These are phyloP conservation scores for Pelargonium myrrhifolium DNA, from an alignment of 441 rosid genomes.

Conservation along the genomic window DNA sequence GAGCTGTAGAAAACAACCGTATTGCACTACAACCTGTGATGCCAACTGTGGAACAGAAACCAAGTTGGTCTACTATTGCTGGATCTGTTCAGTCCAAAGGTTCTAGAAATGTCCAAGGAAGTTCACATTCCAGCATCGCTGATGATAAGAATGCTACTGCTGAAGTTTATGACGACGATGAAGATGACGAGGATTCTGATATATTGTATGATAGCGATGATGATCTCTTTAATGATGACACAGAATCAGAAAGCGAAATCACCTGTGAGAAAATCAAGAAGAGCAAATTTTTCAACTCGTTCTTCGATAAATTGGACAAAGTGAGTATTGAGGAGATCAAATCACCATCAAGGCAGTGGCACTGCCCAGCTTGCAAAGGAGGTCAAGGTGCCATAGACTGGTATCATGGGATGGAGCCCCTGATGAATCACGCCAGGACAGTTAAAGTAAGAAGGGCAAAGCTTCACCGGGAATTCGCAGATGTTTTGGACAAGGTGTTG, in stretches of 20 bases:
- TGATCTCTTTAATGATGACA: not conserved
- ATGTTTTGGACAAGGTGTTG: not conserved
- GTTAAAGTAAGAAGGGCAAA: not conserved
- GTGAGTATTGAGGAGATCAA: not conserved
- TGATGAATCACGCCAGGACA: not conserved
- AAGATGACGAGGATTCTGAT: not conserved
- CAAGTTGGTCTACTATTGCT: constrained; percentile 3
- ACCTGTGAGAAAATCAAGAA: not conserved
- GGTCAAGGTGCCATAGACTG: constrained; percentile 6
- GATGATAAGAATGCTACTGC: not conserved
- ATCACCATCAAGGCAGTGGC: not conserved
- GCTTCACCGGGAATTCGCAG: not conserved
- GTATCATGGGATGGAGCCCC: not conserved
- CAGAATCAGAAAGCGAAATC: not conserved
- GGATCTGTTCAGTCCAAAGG: not conserved
- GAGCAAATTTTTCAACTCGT: not conserved
- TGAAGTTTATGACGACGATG: not conserved
- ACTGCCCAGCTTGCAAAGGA: not conserved
- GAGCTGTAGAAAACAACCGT: not conserved
- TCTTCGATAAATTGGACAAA: not conserved
- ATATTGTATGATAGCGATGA: not conserved
- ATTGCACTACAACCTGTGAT: not conserved
- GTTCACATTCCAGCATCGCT: not conserved
- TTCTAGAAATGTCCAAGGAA: not conserved
- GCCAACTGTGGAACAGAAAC: not conserved